phyloP scores from a whole-genome alignment of 73 alveolate genomes.

The Symbiodinium pilosum region DNA sequence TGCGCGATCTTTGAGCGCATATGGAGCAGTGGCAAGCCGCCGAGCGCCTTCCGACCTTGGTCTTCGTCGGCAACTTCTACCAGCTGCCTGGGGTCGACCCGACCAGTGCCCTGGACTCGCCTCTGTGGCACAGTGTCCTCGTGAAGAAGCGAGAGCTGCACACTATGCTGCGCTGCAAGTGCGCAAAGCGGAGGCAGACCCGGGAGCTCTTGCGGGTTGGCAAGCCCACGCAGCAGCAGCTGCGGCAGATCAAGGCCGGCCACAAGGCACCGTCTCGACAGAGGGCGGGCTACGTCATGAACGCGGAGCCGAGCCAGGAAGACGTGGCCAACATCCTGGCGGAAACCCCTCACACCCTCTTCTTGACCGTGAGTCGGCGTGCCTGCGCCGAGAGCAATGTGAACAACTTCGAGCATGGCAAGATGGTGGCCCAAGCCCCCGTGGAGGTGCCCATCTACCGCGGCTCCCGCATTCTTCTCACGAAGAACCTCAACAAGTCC shows the following conservation, averaged over 20 bases:
- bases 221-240: slow-evolving; percentile 11
- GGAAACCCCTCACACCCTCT: slow-evolving; percentile 32
- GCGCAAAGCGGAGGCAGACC: background rate
- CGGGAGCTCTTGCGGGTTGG: slow-evolving; percentile 6
- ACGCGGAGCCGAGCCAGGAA: background rate
- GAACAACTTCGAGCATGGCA: background rate
- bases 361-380: slow-evolving; percentile 47
- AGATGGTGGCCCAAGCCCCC: background rate
- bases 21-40: slow-evolving; percentile 34
- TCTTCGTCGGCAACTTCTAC: slow-evolving; percentile 55
- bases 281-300: slow-evolving; percentile 71
- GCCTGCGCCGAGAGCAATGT: slow-evolving; percentile 60
- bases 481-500: slow-evolving; percentile 31
- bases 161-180: slow-evolving; percentile 39
- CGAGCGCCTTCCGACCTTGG: slow-evolving; percentile 19
- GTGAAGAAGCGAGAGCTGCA: slow-evolving; percentile 33
- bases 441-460: background rate
- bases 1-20: background rate
- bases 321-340: slow-evolving; percentile 10
- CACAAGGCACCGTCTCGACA: slow-evolving; percentile 44
- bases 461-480: background rate
- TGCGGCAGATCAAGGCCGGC: background rate
- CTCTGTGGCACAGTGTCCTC: slow-evolving; percentile 20
- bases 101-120: background rate
- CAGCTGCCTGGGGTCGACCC: slow-evolving; percentile 27